Evolutionary conservation across 2,329 filamentous ascomycete genomes (phyloP), one percentile per base, ranked within the genome.

Genomic region (Chrysosporium queenslandicum): DNA sequence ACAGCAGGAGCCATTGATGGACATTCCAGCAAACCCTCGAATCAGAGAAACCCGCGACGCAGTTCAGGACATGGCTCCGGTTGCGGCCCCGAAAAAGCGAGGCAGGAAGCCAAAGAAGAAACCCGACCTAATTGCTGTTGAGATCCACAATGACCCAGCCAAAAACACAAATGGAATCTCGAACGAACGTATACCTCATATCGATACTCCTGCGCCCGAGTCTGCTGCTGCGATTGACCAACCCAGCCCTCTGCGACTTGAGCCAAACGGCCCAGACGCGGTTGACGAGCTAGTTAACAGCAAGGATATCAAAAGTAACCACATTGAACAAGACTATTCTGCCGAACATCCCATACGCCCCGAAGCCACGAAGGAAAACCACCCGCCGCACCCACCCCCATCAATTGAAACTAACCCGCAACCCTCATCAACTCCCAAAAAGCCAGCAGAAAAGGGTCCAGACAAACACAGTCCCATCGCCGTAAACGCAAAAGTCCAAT

Each of bases 391-490:
- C n/a, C 32, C 21, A 29, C 9, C 20, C 14, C 34, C 34, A 37
- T 14, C 30, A 29, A 29, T 29, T 29, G 27, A 29, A 9, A n/a
- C n/a, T n/a, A 27, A 46, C 40, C 2, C 7, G n/a, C 34, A 18
- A 23, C 21, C 34, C 2, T 27, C 29, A 8, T 29, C 21, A 40
- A 52, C 54, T 2, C 45, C 55, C 30, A 52, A 55, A 29, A 57
- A 56, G 23, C 37, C 52, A 25, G 25, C 52, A 32, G 20, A 34
- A 43, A 66, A 66, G 48, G 66, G 64, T 2, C 65, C 67, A 9
- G 56, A 60, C 12, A 71, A 68, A 53, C 70, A 72, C 48, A 72
- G 69, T 40, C 70, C 71, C 1, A 70, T 69, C 21, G 62, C 64
- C 27, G 63, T 61, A 40, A 68, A 64, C 41, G 64, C 64, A 49